Conservation (phyloP, 2,329 filamentous ascomycete genomes). For the Exophiala sideris region DNA sequence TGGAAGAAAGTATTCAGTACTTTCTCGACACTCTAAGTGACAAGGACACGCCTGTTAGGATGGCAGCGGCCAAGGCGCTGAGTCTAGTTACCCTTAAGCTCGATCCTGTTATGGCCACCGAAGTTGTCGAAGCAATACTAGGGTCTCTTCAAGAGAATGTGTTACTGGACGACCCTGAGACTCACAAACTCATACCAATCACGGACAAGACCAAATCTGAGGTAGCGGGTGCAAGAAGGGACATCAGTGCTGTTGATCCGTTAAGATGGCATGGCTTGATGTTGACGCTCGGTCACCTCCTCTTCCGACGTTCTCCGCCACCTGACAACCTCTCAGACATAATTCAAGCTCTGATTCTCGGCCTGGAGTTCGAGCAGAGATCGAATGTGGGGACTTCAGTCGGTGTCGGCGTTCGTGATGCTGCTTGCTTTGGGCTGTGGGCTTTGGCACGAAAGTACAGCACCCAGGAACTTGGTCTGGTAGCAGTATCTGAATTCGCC, state of each 20-base stretch:
- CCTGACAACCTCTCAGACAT: slow-evolving; percentile 67
- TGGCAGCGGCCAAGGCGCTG: slow-evolving; percentile 88
- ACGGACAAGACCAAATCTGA: slow-evolving; percentile 35
- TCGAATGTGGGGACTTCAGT: slow-evolving; percentile 79
- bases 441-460: slow-evolving; percentile 82
- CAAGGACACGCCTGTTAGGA: slow-evolving; percentile 83
- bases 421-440: slow-evolving; percentile 96
- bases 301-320: slow-evolving; percentile 81
- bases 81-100: slow-evolving; percentile 82
- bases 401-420: slow-evolving; percentile 88
- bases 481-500: slow-evolving; percentile 17
- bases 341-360: slow-evolving; percentile 71
- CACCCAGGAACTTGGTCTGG: slow-evolving; percentile 67
- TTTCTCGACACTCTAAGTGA: slow-evolving; percentile 76
- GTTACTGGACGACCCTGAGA: slow-evolving; percentile 49
- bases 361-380: slow-evolving; percentile 83
- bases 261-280: slow-evolving; percentile 90
- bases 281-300: slow-evolving; percentile 77
- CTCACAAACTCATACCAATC: slow-evolving; percentile 38
- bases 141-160: slow-evolving; percentile 64
- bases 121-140: slow-evolving; percentile 84
- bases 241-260: slow-evolving; percentile 73
- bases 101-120: slow-evolving; percentile 72
- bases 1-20: slow-evolving; percentile 80
- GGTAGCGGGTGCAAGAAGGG: slow-evolving; percentile 37